A percentile compares a stretch with the other conserved stretches of the same genome.
phyloP scores from a whole-genome alignment of 768 basidiomycete genomes.

The Auriscalpium microsporum region DNA sequence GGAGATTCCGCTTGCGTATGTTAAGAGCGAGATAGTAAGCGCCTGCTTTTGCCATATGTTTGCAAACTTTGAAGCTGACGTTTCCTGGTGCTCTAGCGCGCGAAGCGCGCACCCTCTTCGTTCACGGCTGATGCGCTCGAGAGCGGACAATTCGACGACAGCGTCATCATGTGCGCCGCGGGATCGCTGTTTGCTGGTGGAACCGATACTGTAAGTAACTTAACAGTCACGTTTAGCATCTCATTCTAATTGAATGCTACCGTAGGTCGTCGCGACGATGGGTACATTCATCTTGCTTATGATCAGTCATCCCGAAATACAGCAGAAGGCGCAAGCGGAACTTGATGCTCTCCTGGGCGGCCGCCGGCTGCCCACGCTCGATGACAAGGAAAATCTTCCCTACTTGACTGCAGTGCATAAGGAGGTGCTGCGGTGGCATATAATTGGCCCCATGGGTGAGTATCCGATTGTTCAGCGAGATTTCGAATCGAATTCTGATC shows the following conservation, averaged over 20 bases:
- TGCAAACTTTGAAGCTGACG: too few relatives aligned
- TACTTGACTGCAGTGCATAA: conserved; percentile 18
- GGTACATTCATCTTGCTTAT: conserved; percentile 14
- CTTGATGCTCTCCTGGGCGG: conserved; percentile 16
- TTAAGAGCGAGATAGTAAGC: conserved; percentile 1
- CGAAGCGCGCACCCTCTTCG: background rate
- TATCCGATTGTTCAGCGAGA: background rate
- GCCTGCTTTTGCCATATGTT: too few relatives aligned
- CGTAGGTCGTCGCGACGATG: conserved; percentile 9
- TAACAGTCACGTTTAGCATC: background rate
- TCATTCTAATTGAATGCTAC: background rate
- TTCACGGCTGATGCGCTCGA: background rate
- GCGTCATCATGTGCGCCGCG: background rate
- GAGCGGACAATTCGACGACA: background rate
- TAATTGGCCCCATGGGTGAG: conserved; percentile 14
- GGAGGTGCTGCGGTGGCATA: conserved; percentile 19
- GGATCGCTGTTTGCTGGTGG: conserved; percentile 8
- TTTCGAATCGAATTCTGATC: background rate
- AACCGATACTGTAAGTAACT: conserved; percentile 4
- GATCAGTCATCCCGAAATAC: conserved; percentile 17
- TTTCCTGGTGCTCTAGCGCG: background rate
- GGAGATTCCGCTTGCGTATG: conserved; percentile 9
- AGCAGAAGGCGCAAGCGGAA: conserved; percentile 18
- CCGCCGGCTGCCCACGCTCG: conserved; percentile 12
- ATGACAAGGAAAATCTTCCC: conserved; percentile 14